Percentiles rank a stretch among this genome's conserved stretches.
These are phyloP conservation scores for Trypanosoma mega DNA, from an alignment of 208 protist genomes.

Conservation along the genomic window DNA sequence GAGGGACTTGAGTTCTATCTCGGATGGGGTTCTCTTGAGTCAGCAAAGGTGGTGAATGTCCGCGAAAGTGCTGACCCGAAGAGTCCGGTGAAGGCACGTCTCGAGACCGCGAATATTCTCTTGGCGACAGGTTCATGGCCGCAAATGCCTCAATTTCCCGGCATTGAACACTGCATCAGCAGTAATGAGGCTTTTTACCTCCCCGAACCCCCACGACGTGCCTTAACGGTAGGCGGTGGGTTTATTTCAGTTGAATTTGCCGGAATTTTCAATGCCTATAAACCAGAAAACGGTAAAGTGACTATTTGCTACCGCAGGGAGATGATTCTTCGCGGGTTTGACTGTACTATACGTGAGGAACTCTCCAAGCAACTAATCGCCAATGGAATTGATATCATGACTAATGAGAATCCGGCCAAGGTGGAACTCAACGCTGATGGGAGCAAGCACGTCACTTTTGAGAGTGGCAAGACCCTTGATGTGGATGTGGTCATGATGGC, in stretches of 20 bases:
- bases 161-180: slow-evolving; percentile 88
- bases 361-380: slow-evolving; percentile 77
- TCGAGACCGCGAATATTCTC: slow-evolving; percentile 80
- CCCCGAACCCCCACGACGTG: slow-evolving; percentile 63
- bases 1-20: slow-evolving; percentile 82
- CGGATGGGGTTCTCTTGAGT: slow-evolving; percentile 74
- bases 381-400: slow-evolving; percentile 81
- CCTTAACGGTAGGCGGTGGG: slow-evolving; percentile 85
- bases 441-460: slow-evolving; percentile 72
- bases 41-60: slow-evolving; percentile 74
- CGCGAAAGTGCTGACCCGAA: slow-evolving; percentile 45
- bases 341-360: slow-evolving; percentile 70
- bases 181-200: slow-evolving; percentile 93
- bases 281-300: slow-evolving; percentile 60
- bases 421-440: slow-evolving; percentile 72
- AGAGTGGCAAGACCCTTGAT: slow-evolving; percentile 75
- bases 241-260: slow-evolving; percentile 92
- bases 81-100: slow-evolving; percentile 54
- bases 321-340: slow-evolving; percentile 87
- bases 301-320: slow-evolving; percentile 80
- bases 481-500: slow-evolving; percentile 95
- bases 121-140: slow-evolving; percentile 88
- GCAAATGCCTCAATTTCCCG: slow-evolving; percentile 69
- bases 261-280: slow-evolving; percentile 91
- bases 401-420: slow-evolving; percentile 72